Evolutionary conservation across 768 basidiomycete species (phyloP), one percentile per base, ranked within the genome.

Genomic region (Termitomyces eurrhizus): DNA sequence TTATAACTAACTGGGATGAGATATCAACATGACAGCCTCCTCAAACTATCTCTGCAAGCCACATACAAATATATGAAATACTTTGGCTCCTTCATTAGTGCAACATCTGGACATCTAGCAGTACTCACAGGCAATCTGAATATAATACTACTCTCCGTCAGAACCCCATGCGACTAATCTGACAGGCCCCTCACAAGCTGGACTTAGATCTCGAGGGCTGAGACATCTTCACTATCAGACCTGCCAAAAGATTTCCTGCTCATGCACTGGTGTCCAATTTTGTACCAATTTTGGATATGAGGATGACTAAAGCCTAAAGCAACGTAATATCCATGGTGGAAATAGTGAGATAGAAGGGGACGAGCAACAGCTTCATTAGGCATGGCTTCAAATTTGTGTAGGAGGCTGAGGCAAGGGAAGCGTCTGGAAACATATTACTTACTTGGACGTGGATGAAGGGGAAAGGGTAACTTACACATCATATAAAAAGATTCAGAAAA

Each of bases 361-460:
- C n/a, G n/a, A n/a, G n/a, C n/a, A n/a, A n/a, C n/a, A n/a, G n/a
- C 77, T 67, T 93, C 90, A 24, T 86, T 80, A 0, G 90, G 90
- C 7, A 84, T 80, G 5, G 68, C 69, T 4, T 79, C 71, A 56
- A 89, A 69, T 56, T 89, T 77, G 72, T 94, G 92, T 5, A 94
- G 93, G 39, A 95, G 79, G 0, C 90, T 88, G 42, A 96, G 85
- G 86, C 87, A 87, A 4, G 49, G 18, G 50, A 51, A 51, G 18
- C 18, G 32, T 33, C 50, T 50, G n/a, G 18, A 50, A 35, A 11
- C 8, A 16, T 16, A 0, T 44, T 13, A 13, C 0, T 24, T 24
- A 16, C 18, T 52, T 82, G 81, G 66, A 26, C 18, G 45, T 32
- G 35, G 5, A 56, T 45, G 59, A 42, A 56, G 29, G 33, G 42